A percentile compares a stretch with the other conserved stretches of the same genome.
These are phyloP conservation scores for Centaurea solstitialis DNA, from an alignment of 129 eudicot species.

Conservation along the genomic window DNA sequence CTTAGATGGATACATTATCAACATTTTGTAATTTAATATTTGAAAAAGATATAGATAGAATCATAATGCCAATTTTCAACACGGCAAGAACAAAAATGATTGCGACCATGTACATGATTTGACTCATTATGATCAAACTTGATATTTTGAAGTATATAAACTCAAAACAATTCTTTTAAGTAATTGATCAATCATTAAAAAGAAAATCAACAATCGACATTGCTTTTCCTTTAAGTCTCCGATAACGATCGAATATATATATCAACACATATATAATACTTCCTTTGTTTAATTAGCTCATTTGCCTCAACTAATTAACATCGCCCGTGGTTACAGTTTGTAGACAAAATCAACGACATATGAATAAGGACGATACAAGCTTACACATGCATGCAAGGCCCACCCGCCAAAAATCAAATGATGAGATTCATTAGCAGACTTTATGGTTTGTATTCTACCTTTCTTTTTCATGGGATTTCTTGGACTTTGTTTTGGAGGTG, in stretches of 20 bases:
- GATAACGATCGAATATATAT: not conserved
- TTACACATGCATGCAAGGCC: not conserved
- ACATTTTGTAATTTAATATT: too few relatives aligned
- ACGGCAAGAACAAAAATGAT: too few relatives aligned
- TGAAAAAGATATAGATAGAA: too few relatives aligned
- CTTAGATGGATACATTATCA: too few relatives aligned
- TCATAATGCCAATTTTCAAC: too few relatives aligned
- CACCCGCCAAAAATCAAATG: not conserved
- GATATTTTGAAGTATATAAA: not conserved
- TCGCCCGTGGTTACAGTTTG: not conserved
- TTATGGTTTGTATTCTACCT: not conserved
- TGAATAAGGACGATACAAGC: not conserved
- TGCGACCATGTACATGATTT: too few relatives aligned
- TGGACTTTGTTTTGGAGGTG: slow-evolving; percentile 6
- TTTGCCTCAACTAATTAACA: not conserved
- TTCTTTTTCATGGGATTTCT: slow-evolving; percentile 11
- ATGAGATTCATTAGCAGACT: not conserved
- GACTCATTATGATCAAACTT: not conserved
- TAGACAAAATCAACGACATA: not conserved
- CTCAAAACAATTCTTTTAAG: not conserved
- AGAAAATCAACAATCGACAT: not conserved
- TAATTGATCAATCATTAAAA: not conserved
- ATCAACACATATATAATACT: not conserved
- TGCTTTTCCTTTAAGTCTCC: not conserved
- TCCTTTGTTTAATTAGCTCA: not conserved